Evolutionary conservation across 1,284 basidiomycete genomes (phyloP), one percentile per base, ranked within the genome.

Genomic region (Austroboletus rostrupii): DNA sequence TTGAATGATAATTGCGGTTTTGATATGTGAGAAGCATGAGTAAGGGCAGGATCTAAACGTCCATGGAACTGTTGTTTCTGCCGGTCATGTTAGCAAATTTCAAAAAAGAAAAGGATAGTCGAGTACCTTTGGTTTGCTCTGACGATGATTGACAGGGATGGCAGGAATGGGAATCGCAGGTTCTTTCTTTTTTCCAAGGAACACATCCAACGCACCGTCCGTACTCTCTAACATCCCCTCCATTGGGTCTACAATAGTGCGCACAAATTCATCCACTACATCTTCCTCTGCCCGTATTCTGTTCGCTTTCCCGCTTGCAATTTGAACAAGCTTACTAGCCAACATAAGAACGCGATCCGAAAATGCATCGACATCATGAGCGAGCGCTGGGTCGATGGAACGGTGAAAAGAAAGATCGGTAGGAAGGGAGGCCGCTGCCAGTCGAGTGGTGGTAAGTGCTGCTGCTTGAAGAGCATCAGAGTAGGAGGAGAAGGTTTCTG

Each of bases 161-260:
- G 71, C 69, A 44, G 83, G 80, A 29, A 87, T 70, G 11, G 74
- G 70, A 49, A 88, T 82, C 5, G 77, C 78, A 38, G 83, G 78
- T 0, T 82, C 76, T 62, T 86, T 91, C 48, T 75, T 79, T 57
- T 78, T 76, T 2, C 93, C 93, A 16, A 84, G 72, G 56, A 81
- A 80, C 54, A 90, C 81, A 62, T 97, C 94, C 35, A 97, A 68
- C 54, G 83, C 84, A 5, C 82, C 84, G 65, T 97, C 91, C 5
- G 92, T 88, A 49, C 82, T 78, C 68, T 98, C 96, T 49, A 97
- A 71, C 49, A 97, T 67, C 35, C 81, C 77, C 67, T 98, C 96
- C 70, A 97, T 81, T 0, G 83, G 73, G 64, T 95, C 91, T 16
- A 92, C 86, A 0, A 96, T 78, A 29, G 81, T 65, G n/a, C 79